Evolutionary conservation across 1,139 yeast species (phyloP).

Genomic region (Yamadazyma pseudoaaseri): DNA sequence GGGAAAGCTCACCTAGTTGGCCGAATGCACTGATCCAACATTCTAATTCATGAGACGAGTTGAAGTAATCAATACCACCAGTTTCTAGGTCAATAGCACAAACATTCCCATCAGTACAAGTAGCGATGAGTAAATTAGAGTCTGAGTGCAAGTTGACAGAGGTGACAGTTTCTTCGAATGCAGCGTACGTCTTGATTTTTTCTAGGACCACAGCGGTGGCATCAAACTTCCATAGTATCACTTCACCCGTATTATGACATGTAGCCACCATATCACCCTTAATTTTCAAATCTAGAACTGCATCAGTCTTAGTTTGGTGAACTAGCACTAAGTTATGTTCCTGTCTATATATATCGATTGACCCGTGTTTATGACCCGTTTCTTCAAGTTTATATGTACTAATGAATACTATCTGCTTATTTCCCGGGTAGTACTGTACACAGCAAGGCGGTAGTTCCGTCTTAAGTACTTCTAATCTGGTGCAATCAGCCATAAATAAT

Average conservation of each 20-base stretch:
- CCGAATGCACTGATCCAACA: constrained; percentile 91
- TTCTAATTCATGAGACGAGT: constrained; percentile 60
- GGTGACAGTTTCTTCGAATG: constrained; percentile 42
- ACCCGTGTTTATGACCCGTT: constrained; percentile 63
- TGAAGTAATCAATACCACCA: constrained; percentile 16
- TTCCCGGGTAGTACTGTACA: constrained; percentile 55
- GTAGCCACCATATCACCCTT: constrained; percentile 51
- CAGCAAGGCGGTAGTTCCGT: constrained; percentile 83
- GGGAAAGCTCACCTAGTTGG: constrained; percentile 46
- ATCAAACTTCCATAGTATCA: constrained; percentile 58
- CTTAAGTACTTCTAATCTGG: constrained; percentile 25
- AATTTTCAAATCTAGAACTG: constrained; percentile 74
- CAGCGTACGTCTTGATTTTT: constrained; percentile 4
- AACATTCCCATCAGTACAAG: constrained; percentile 60
- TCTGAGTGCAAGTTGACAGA: constrained; percentile 62
- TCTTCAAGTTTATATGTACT: constrained; percentile 81
- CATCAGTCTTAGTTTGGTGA: constrained; percentile 25
- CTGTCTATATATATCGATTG: constrained; percentile 60
- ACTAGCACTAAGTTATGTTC: constrained; percentile 12
- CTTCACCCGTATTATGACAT: constrained; percentile 79
- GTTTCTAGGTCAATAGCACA: constrained; percentile 30
- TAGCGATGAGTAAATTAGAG: constrained; percentile 38
- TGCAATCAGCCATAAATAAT: constrained; percentile 7
- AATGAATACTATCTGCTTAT: constrained; percentile 48
- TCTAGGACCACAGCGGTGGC: constrained; percentile 12